These are phyloP conservation scores for Pseudogymnoascus sp. DNA, from an alignment of 2,329 filamentous ascomycete species.

Conservation along the genomic window DNA sequence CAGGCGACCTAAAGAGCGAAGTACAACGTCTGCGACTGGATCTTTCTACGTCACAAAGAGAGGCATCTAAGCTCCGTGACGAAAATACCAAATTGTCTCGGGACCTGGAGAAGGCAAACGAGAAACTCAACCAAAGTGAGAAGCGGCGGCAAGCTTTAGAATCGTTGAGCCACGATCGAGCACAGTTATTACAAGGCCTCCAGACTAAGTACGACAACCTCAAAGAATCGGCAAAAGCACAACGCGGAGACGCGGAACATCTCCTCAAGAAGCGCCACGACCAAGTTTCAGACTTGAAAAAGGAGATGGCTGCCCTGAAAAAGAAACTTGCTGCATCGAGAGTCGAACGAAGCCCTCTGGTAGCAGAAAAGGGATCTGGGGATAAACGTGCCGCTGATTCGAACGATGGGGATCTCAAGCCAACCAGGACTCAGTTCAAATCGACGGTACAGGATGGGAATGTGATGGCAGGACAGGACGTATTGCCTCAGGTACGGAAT, in stretches of 20 bases:
- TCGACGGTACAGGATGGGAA: not conserved
- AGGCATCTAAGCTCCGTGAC: constrained; percentile 21
- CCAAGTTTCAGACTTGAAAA: constrained; percentile 50
- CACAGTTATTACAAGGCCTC: constrained; percentile 42
- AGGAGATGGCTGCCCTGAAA: constrained; percentile 43
- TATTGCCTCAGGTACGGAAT: not conserved
- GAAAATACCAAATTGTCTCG: constrained; percentile 26
- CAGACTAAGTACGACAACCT: constrained; percentile 47
- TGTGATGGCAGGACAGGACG: not conserved
- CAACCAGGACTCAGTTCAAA: not conserved
- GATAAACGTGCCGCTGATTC: not conserved
- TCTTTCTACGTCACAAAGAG: constrained; percentile 39
- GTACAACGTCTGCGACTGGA: constrained; percentile 45
- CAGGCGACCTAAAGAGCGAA: constrained; percentile 45
- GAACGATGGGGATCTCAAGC: not conserved
- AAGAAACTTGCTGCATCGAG: constrained; percentile 2
- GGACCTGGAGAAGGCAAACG: constrained; percentile 25
- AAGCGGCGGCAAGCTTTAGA: constrained; percentile 38
- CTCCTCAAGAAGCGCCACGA: constrained; percentile 50
- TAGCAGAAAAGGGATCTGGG: not conserved
- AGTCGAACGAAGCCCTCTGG: not conserved
- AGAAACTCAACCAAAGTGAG: constrained; percentile 29
- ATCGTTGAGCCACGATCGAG: constrained; percentile 38
- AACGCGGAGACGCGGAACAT: constrained; percentile 48
- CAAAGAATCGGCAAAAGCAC: constrained; percentile 45